Conservation (phyloP, 1,139 yeast genomes). For the Debaryomyces robertsiae region DNA sequence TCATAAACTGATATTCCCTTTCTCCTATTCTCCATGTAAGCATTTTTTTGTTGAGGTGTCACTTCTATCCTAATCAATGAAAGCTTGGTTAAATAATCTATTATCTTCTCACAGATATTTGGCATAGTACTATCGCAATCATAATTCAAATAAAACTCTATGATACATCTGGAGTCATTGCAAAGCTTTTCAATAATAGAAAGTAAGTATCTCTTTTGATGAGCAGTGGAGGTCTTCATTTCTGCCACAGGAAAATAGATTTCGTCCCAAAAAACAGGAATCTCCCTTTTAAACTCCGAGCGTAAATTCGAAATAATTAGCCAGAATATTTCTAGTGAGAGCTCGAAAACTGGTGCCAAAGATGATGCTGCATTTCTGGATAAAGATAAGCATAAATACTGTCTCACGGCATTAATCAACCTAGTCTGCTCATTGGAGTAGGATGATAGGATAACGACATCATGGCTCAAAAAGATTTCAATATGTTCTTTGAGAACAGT, state of each 20-base stretch:
- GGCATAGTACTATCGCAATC: constrained; percentile 89
- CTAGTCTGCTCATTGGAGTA: constrained; percentile 59
- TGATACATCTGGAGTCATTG: constrained; percentile 85
- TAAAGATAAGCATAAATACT: constrained; percentile 77
- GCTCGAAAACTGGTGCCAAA: constrained; percentile 87
- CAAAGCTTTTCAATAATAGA: constrained; percentile 78
- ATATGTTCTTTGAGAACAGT: constrained; percentile 84
- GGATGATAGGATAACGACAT: constrained; percentile 60
- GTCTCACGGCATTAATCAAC: constrained; percentile 79
- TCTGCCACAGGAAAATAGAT: constrained; percentile 94
- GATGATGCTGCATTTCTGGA: constrained; percentile 94
- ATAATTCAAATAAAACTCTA: constrained; percentile 90
- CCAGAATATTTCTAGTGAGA: constrained; percentile 93
- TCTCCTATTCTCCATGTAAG: constrained; percentile 62
- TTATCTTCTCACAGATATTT: constrained; percentile 79
- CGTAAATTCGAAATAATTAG: constrained; percentile 78
- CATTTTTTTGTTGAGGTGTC: constrained; percentile 65
- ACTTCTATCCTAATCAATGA: constrained; percentile 75
- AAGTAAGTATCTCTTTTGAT: constrained; percentile 86
- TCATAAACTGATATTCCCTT: constrained; percentile 75
- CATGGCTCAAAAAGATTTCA: constrained; percentile 72
- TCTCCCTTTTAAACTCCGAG: constrained; percentile 85
- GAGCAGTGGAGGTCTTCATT: constrained; percentile 86
- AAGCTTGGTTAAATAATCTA: constrained; percentile 74
- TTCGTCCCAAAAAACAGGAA: constrained; percentile 91